These are phyloP conservation scores for Citrullus mucosospermus DNA, from an alignment of 306 rosid species.

Conservation along the genomic window DNA sequence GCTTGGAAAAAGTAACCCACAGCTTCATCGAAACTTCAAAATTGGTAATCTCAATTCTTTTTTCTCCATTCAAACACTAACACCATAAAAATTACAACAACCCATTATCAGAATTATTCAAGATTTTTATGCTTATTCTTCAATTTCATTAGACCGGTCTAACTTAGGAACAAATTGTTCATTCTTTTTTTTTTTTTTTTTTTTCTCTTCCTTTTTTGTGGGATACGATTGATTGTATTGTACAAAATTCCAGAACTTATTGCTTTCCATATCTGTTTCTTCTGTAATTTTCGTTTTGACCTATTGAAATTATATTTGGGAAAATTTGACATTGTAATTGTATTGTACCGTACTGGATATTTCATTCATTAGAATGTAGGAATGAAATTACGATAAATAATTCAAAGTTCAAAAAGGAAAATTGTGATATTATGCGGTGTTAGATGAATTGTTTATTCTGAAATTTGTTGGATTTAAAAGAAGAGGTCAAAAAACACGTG, in stretches of 20 bases:
- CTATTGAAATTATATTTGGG: not conserved
- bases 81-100: not conserved
- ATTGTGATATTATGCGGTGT: not conserved
- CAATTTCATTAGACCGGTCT: not conserved
- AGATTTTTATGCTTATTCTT: not conserved
- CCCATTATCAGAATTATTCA: not conserved
- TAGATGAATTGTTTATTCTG: not conserved
- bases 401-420: not conserved
- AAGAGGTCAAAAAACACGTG: not conserved
- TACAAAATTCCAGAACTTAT: not conserved
- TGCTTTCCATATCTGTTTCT: not conserved
- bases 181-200: not conserved
- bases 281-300: not conserved
- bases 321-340: not conserved
- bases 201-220: not conserved
- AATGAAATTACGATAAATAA: not conserved
- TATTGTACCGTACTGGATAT: not conserved
- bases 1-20: constrained; percentile 53
- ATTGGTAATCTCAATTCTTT: not conserved
- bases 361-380: not conserved
- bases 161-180: not conserved
- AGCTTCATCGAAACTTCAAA: not conserved
- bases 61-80: not conserved
- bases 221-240: not conserved
- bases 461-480: not conserved